phyloP scores from a whole-genome alignment of 495 filamentous ascomycete genomes.

The Lentithecium fluviatile region DNA sequence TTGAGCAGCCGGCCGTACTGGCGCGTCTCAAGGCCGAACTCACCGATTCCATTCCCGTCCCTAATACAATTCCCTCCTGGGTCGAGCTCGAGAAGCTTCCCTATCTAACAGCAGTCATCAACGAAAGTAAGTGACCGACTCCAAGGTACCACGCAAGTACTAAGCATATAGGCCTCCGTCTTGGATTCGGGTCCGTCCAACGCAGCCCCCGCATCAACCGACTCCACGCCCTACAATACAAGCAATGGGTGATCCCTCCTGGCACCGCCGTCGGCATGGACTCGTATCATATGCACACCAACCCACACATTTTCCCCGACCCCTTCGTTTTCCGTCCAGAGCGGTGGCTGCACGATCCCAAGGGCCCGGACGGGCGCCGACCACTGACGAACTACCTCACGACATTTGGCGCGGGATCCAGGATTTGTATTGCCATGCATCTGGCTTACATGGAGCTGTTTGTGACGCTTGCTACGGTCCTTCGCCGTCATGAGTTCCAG shows the following conservation, averaged over 20 bases:
- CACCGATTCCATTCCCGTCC: conserved; percentile 8
- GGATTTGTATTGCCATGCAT: conserved; percentile 24
- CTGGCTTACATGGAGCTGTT: conserved; percentile 32
- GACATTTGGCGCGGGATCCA: conserved; percentile 18
- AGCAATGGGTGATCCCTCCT: too few relatives aligned
- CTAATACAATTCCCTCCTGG: conserved; percentile 30
- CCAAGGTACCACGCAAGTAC: too few relatives aligned
- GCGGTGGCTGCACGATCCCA: background rate
- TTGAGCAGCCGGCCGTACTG: conserved; percentile 21
- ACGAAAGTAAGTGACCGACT: too few relatives aligned
- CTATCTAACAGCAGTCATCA: conserved; percentile 40
- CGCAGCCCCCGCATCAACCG: too few relatives aligned
- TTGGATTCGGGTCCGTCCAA: background rate
- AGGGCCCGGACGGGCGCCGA: background rate
- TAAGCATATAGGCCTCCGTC: conserved; percentile 3
- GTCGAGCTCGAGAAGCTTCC: conserved; percentile 39
- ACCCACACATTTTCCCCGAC: too few relatives aligned
- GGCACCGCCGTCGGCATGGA: too few relatives aligned
- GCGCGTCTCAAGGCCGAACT: conserved; percentile 4
- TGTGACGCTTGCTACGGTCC: conserved; percentile 14
- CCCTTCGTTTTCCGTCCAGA: too few relatives aligned
- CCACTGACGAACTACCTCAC: conserved; percentile 17
- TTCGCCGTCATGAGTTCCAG: conserved; percentile 20
- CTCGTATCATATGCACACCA: too few relatives aligned
- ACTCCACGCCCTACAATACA: too few relatives aligned